Conservation (phyloP, 1,139 yeast species). For the Wickerhamiella infanticola region DNA sequence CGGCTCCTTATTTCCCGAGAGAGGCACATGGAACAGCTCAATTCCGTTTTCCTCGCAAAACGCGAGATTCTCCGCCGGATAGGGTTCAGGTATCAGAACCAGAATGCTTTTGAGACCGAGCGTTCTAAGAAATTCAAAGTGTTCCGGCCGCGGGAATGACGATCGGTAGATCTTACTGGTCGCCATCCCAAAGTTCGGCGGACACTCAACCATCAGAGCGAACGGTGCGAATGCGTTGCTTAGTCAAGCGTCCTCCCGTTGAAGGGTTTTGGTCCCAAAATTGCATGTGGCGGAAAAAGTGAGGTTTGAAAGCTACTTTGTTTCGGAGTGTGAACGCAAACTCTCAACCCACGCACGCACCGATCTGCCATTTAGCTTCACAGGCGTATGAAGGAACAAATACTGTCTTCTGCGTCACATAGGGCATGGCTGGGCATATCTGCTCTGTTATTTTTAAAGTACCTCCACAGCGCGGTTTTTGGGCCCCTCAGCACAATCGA, state of each 20-base stretch:
- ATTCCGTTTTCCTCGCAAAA: slow-evolving; percentile 50
- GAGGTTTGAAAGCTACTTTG: too few relatives aligned
- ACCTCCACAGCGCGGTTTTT: slow-evolving; percentile 2
- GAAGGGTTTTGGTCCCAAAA: too few relatives aligned
- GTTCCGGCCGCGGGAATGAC: slow-evolving; percentile 76
- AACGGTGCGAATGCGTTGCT: too few relatives aligned
- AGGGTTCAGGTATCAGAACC: slow-evolving; percentile 81
- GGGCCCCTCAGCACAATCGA: slow-evolving; percentile 5
- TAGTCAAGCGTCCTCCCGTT: too few relatives aligned
- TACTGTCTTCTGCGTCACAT: neutral
- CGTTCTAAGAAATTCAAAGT: slow-evolving; percentile 50
- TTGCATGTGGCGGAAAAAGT: too few relatives aligned
- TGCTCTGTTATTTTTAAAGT: neutral
- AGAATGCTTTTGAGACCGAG: slow-evolving; percentile 58
- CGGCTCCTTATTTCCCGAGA: slow-evolving; percentile 94
- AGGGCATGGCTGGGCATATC: neutral
- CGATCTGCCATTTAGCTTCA: too few relatives aligned
- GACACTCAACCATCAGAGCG: slow-evolving; percentile 33
- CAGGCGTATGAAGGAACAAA: neutral
- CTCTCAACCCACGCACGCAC: too few relatives aligned
- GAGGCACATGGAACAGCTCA: slow-evolving; percentile 67
- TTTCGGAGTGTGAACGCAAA: too few relatives aligned
- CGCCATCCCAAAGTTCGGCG: slow-evolving; percentile 84
- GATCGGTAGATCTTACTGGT: slow-evolving; percentile 68
- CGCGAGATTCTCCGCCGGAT: slow-evolving; percentile 58